phyloP scores from a whole-genome alignment of 345 rosid genomes.

The Anastatica hierochuntica region DNA sequence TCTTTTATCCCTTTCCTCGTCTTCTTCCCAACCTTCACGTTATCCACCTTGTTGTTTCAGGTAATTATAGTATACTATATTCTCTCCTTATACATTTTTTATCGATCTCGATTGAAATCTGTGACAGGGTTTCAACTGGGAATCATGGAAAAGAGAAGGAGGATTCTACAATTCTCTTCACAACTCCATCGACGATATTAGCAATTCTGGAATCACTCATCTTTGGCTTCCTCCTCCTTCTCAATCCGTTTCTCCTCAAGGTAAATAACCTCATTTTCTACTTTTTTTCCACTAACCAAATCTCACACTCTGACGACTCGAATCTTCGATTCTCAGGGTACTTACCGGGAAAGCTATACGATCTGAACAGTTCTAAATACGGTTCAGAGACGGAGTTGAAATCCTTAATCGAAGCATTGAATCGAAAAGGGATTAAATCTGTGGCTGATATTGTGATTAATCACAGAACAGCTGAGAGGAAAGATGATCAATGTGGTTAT shows the following conservation, averaged over 20 bases:
- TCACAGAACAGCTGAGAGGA: conserved; percentile 69
- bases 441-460: conserved; percentile 82
- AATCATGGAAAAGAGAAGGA: conserved; percentile 51
- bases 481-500: conserved; percentile 55
- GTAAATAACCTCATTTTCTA: too few species aligned
- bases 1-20: conserved; percentile 24
- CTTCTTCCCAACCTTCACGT: conserved; percentile 30
- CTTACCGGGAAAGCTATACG: conserved; percentile 83
- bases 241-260: conserved; percentile 57
- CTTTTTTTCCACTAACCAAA: too few species aligned
- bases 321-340: too few species aligned
- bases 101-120: background rate
- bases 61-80: conserved; percentile 7
- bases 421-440: conserved; percentile 46
- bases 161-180: conserved; percentile 76
- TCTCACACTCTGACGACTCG: too few species aligned
- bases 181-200: conserved; percentile 45
- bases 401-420: conserved; percentile 42
- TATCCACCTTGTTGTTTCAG: conserved; percentile 53
- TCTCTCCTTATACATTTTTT: background rate
- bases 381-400: conserved; percentile 51
- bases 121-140: conserved; percentile 84
- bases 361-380: conserved; percentile 57
- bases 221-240: conserved; percentile 97
- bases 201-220: conserved; percentile 64